Evolutionary conservation across 2,329 filamentous ascomycete genomes (phyloP).

Genomic region (Moelleriella libera): DNA sequence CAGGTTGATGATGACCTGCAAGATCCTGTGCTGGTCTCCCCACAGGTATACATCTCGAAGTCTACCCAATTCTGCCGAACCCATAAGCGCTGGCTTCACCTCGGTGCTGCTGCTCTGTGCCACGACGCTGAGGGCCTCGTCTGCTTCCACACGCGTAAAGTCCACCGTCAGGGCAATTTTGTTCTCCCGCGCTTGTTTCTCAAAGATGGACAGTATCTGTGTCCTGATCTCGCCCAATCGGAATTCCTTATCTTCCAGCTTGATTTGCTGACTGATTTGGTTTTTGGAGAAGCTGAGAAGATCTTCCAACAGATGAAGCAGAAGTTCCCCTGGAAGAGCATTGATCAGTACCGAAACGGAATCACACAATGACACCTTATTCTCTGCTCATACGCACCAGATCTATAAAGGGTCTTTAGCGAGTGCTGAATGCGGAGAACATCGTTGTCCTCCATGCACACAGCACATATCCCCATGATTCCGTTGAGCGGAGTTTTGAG

Average conservation of each 20-base stretch:
- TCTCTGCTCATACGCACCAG: slow-evolving; percentile 7
- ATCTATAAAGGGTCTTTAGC: slow-evolving; percentile 69
- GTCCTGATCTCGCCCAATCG: slow-evolving; percentile 69
- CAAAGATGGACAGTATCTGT: slow-evolving; percentile 75
- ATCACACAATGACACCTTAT: neutral
- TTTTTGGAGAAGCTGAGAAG: slow-evolving; percentile 90
- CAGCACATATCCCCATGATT: slow-evolving; percentile 84
- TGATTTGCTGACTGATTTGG: slow-evolving; percentile 75
- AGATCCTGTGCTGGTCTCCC: slow-evolving; percentile 83
- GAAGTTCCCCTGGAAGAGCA: slow-evolving; percentile 41
- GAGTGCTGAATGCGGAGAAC: slow-evolving; percentile 65
- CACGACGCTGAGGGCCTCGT: slow-evolving; percentile 13
- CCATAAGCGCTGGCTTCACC: slow-evolving; percentile 39
- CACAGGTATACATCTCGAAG: slow-evolving; percentile 78
- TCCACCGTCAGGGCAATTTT: slow-evolving; percentile 59
- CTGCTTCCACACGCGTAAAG: slow-evolving; percentile 34
- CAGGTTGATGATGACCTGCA: slow-evolving; percentile 88
- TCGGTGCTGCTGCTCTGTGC: slow-evolving; percentile 19
- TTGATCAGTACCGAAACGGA: neutral
- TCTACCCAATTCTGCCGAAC: slow-evolving; percentile 49
- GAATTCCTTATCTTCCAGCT: slow-evolving; percentile 75
- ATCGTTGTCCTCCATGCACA: slow-evolving; percentile 87
- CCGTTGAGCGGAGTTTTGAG: slow-evolving; percentile 92
- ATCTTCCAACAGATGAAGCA: slow-evolving; percentile 79
- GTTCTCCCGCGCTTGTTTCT: slow-evolving; percentile 74